These are phyloP conservation scores for Solidago caesia DNA, from an alignment of 129 eudicot species.

Conservation along the genomic window DNA sequence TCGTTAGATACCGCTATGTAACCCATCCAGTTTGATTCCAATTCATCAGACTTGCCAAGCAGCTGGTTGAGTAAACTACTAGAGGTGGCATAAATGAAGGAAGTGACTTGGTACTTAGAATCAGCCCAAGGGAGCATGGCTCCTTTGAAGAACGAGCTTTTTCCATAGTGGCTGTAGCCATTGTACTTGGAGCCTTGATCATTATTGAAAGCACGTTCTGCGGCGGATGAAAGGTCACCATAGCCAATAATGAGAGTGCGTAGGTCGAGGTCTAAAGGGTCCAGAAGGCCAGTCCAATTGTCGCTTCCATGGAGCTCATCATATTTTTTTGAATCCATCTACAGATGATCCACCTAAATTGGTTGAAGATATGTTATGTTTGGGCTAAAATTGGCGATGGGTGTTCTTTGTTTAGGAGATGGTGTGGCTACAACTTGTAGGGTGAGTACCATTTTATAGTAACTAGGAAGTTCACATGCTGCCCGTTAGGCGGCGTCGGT, in stretches of 20 bases:
- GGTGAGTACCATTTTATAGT: neutral
- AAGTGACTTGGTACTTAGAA: constrained; percentile 37
- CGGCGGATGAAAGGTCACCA: constrained; percentile 67
- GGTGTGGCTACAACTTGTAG: neutral
- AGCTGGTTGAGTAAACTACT: too few relatives aligned
- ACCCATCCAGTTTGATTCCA: constrained; percentile 57
- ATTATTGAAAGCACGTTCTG: constrained; percentile 53
- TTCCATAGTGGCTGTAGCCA: constrained; percentile 38
- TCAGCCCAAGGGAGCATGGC: constrained; percentile 33
- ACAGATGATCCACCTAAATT: neutral
- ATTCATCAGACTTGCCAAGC: constrained; percentile 21
- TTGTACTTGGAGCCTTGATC: constrained; percentile 47
- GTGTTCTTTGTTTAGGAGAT: neutral
- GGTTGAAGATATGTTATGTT: neutral
- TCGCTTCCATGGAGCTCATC: constrained; percentile 37
- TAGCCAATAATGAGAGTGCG: constrained; percentile 51
- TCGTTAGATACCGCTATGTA: constrained; percentile 52
- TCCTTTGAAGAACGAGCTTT: constrained; percentile 28
- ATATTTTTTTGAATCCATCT: constrained; percentile 25
- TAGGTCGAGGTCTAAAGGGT: constrained; percentile 52
- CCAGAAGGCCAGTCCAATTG: constrained; percentile 63
- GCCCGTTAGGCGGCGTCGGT: too few relatives aligned
- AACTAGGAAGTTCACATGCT: too few relatives aligned
- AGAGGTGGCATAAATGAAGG: constrained; percentile 34
- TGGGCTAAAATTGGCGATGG: neutral